phyloP scores from a whole-genome alignment of 2,329 filamentous ascomycete genomes.

The Aspergillus sp. region DNA sequence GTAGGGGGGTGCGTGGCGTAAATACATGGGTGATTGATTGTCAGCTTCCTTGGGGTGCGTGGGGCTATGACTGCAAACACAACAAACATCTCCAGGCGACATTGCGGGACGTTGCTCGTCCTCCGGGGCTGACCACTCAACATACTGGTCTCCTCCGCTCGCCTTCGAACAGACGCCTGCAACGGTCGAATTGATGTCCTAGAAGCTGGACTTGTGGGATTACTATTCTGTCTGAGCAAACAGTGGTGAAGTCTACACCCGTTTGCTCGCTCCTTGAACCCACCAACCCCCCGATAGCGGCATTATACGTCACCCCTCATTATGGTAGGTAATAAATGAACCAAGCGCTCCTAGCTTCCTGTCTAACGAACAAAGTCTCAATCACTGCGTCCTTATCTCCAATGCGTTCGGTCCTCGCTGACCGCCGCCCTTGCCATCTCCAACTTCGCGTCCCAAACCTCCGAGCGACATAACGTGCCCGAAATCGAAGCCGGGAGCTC shows the following conservation, averaged over 20 bases:
- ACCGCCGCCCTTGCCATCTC: conserved; percentile 90
- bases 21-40: conserved; percentile 15
- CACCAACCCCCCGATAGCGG: conserved; percentile 1
- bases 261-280: neutral
- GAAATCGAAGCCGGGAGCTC: conserved; percentile 93
- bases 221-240: neutral
- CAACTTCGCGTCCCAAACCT: conserved; percentile 96
- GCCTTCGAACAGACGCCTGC: neutral
- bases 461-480: conserved; percentile 96
- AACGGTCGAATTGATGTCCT: conserved; percentile 1
- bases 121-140: conserved; percentile 10
- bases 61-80: conserved; percentile 23
- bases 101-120: conserved; percentile 15
- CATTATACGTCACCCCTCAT: conserved; percentile 21
- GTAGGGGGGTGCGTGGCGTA: conserved; percentile 17
- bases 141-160: neutral
- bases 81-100: conserved; percentile 14
- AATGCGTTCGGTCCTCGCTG: conserved; percentile 91
- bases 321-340: conserved; percentile 27
- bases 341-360: neutral
- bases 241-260: conserved; percentile 4
- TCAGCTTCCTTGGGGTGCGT: conserved; percentile 17
- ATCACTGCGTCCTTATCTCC: conserved; percentile 93
- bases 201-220: conserved; percentile 4
- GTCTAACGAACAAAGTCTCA: conserved; percentile 65